Evolutionary conservation across 345 rosid species (phyloP).

Genomic region (Erysimum cheiranthoides): DNA sequence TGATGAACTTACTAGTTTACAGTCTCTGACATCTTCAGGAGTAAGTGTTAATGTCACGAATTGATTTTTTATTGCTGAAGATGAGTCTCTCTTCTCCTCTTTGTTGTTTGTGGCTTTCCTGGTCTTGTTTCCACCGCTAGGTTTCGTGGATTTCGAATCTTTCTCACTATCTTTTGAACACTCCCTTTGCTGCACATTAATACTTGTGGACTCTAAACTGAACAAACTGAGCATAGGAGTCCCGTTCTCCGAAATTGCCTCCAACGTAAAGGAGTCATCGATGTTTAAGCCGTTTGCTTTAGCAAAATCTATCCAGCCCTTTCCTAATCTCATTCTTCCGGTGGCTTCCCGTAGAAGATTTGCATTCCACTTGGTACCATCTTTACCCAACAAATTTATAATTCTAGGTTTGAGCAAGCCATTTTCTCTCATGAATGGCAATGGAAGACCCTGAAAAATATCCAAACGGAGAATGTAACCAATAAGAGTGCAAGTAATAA

Average conservation of each 20-base stretch:
- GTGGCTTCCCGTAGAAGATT: background rate
- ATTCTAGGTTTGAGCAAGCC: background rate
- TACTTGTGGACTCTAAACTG: background rate
- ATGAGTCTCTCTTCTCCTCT: background rate
- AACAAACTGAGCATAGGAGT: constrained; percentile 12
- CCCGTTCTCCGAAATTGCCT: background rate
- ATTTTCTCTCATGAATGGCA: background rate
- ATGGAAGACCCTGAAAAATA: background rate
- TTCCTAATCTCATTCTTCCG: background rate
- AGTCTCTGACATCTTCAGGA: background rate
- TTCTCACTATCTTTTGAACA: background rate
- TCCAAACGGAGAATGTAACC: background rate
- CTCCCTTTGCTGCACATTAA: background rate
- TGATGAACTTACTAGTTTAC: constrained; percentile 20
- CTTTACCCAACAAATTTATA: background rate
- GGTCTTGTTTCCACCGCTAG: background rate
- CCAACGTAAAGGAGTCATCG: background rate
- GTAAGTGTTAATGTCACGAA: background rate
- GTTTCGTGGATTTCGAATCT: background rate
- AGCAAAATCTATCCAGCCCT: background rate
- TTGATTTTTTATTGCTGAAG: background rate
- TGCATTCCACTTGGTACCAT: background rate
- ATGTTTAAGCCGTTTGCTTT: constrained; percentile 3
- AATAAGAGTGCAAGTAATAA: background rate
- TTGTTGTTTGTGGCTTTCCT: background rate